These are phyloP conservation scores for Volvox africanus DNA, from an alignment of 139 green algal species.

Conservation along the genomic window DNA sequence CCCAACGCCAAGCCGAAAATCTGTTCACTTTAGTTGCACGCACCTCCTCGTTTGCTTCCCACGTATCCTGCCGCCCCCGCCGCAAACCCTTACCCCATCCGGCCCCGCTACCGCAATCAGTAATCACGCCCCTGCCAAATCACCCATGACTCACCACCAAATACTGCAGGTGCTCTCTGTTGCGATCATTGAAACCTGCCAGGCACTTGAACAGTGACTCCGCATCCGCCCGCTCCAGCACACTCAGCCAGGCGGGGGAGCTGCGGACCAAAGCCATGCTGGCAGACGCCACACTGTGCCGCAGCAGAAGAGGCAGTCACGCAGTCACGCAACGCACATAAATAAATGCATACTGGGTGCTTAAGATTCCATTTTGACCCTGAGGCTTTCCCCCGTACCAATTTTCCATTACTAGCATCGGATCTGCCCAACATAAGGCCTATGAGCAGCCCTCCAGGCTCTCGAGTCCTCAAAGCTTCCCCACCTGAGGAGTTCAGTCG, in stretches of 20 bases:
- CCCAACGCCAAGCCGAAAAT: too few species aligned
- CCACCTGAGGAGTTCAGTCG: not conserved
- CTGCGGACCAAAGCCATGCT: constrained; percentile 2
- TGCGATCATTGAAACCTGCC: not conserved
- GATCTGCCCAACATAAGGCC: not conserved
- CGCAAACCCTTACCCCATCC: not conserved
- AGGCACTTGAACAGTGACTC: constrained; percentile 15
- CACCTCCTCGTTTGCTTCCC: not conserved
- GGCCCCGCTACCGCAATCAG: not conserved
- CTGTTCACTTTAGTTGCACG: not conserved
- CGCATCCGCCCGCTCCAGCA: constrained; percentile 3
- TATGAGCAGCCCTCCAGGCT: too few species aligned
- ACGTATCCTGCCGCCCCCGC: not conserved
- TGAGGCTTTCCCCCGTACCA: too few species aligned
- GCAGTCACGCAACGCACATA: not conserved
- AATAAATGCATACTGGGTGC: not conserved
- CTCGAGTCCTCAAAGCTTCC: not conserved
- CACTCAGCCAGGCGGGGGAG: not conserved
- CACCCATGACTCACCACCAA: not conserved
- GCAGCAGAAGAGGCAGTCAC: not conserved
- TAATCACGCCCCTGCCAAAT: too few species aligned
- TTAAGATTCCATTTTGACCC: too few species aligned
- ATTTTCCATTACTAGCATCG: not conserved
- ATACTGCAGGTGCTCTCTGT: constrained; percentile 31
- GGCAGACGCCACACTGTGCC: not conserved